A percentile compares a stretch with the other conserved stretches of the same genome.
Evolutionary conservation across 176 grass and related monocot genomes (phyloP).

Genomic region (Carex pumila): DNA sequence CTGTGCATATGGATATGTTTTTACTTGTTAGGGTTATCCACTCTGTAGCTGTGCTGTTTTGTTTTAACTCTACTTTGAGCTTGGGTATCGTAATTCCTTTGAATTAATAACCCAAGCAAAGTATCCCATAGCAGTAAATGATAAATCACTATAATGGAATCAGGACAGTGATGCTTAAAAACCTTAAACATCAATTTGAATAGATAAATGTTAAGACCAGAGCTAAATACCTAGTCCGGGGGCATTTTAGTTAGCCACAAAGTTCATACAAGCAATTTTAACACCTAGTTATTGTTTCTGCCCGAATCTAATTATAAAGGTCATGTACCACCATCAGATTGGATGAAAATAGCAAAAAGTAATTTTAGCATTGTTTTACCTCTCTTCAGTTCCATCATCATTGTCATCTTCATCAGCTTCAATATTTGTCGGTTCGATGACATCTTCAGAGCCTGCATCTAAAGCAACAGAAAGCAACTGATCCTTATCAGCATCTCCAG

Average conservation of each 20-base stretch:
- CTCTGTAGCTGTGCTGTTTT: background rate
- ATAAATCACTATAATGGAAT: background rate
- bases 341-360: background rate
- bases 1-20: too few relatives aligned
- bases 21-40: background rate
- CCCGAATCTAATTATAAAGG: background rate
- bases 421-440: conserved; percentile 69
- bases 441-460: conserved; percentile 90
- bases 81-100: background rate
- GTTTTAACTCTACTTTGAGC: background rate
- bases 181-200: background rate
- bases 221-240: background rate
- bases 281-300: background rate
- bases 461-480: conserved; percentile 64
- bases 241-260: background rate
- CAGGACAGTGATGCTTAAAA: background rate
- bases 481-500: conserved; percentile 71
- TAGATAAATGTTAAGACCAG: background rate
- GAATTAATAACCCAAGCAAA: background rate
- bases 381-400: conserved; percentile 45
- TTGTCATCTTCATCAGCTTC: conserved; percentile 42
- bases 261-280: background rate
- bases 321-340: background rate
- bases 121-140: background rate
- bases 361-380: conserved; percentile 27